Conservation (phyloP, 805 yeast species). For the Yarrowia keelungensis region DNA sequence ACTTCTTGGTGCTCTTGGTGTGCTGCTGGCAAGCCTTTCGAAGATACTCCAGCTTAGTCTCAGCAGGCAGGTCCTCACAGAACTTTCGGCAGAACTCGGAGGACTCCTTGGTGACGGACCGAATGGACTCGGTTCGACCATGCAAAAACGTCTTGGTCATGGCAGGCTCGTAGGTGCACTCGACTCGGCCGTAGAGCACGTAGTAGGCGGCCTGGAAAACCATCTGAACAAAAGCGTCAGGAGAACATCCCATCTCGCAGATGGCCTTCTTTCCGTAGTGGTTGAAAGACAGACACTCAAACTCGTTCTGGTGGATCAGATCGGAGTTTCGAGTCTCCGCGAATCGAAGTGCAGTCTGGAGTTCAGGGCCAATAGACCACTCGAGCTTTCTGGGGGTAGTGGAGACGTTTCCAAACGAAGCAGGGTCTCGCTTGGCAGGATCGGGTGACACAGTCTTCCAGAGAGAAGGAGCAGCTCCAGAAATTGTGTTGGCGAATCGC, state of each 20-base stretch:
- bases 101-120: slow-evolving; percentile 82
- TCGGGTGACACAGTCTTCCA: slow-evolving; percentile 66
- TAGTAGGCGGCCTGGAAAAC: slow-evolving; percentile 91
- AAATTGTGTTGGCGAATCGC: slow-evolving; percentile 83
- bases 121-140: slow-evolving; percentile 91
- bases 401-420: slow-evolving; percentile 55
- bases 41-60: slow-evolving; percentile 65
- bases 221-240: slow-evolving; percentile 95
- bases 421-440: slow-evolving; percentile 54
- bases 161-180: slow-evolving; percentile 94
- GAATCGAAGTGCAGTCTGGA: slow-evolving; percentile 80
- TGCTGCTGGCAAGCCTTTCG: slow-evolving; percentile 76
- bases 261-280: slow-evolving; percentile 72
- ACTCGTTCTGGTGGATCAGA: slow-evolving; percentile 87
- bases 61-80: slow-evolving; percentile 69
- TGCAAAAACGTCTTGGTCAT: slow-evolving; percentile 89
- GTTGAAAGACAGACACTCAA: slow-evolving; percentile 77
- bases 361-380: slow-evolving; percentile 82
- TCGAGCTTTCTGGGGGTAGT: slow-evolving; percentile 86
- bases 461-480: slow-evolving; percentile 73
- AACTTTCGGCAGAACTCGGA: slow-evolving; percentile 83
- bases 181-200: slow-evolving; percentile 90
- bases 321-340: slow-evolving; percentile 91
- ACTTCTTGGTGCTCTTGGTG: slow-evolving; percentile 67
- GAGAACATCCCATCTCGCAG: slow-evolving; percentile 84